Evolutionary conservation across 1,139 yeast genomes (phyloP).

Genomic region (Debaryomyces subglobosus): DNA sequence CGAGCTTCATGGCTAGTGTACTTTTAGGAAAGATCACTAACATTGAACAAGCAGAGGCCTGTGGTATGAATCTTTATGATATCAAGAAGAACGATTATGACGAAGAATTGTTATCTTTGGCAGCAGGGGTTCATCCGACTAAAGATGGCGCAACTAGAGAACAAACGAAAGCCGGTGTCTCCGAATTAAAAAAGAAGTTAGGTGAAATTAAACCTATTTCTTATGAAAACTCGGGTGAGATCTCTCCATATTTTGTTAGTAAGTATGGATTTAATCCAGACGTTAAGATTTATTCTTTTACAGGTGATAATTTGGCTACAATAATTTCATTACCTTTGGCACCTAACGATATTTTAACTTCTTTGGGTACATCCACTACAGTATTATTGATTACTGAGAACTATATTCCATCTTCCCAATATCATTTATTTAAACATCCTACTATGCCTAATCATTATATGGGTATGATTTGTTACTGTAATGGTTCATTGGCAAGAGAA

Average conservation of each 20-base stretch:
- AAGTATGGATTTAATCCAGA: slow-evolving; percentile 62
- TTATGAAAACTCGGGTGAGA: slow-evolving; percentile 40
- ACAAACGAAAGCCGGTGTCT: slow-evolving; percentile 32
- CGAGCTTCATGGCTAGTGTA: slow-evolving; percentile 76
- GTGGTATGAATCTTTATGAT: slow-evolving; percentile 90
- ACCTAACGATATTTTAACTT: slow-evolving; percentile 75
- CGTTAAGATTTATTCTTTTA: slow-evolving; percentile 68
- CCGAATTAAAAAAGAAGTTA: slow-evolving; percentile 47
- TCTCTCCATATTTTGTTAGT: slow-evolving; percentile 60
- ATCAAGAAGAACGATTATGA: slow-evolving; percentile 55
- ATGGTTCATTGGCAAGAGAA: slow-evolving; percentile 88
- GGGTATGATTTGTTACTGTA: slow-evolving; percentile 96
- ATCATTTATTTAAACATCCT: slow-evolving; percentile 87
- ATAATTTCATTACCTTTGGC: slow-evolving; percentile 78
- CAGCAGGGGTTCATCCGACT: slow-evolving; percentile 51
- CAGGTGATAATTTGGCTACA: slow-evolving; percentile 93
- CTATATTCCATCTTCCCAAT: slow-evolving; percentile 77
- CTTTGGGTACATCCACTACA: slow-evolving; percentile 90
- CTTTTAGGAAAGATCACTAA: slow-evolving; percentile 65
- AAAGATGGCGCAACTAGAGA: slow-evolving; percentile 33
- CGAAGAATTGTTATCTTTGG: slow-evolving; percentile 52
- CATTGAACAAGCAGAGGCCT: slow-evolving; percentile 83
- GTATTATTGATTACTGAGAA: slow-evolving; percentile 78
- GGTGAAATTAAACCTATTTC: slow-evolving; percentile 57
- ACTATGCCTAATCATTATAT: slow-evolving; percentile 74